Evolutionary conservation across 306 rosid genomes (phyloP), one percentile per base, ranked within the genome.

Genomic region (Vachellia pachyceras): DNA sequence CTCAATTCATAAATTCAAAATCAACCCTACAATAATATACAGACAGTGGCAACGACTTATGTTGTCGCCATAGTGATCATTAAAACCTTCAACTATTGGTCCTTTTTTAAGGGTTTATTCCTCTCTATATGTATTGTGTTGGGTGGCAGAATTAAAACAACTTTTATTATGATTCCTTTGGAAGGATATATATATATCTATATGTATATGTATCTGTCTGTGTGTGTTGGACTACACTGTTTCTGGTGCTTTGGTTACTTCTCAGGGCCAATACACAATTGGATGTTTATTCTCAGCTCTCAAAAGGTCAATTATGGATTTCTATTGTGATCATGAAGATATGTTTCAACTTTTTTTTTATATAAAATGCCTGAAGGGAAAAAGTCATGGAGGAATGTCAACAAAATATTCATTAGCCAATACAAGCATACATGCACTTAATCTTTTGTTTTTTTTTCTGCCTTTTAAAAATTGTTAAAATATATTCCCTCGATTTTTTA

Each of bases 61-160:
- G 7, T 15, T 47, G 42, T 52, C 65, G 29, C 46, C 18, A 3
- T 20, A 50, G 65, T 73, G 66, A 64, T 49, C 76, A 49, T 35
- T 33, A 33, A 68, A 50, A 52, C 61, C 66, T 73, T 50, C 78
- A 33, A 6, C 22, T 15, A 74, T 57, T 39, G 52, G 67, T n/a
- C 23, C 60, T 18, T 52, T 50, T 52, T 18, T n/a, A 0, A 1
- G 17, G 52, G 49, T 15, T 37, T 54, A 36, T 18, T 54, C 36
- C 23, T 36, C 35, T 52, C 12, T n/a, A 7, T 45, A 6, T 7
- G 18, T 36, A 3, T 29, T 46, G 15, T 46, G 17, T 37, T 22
- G 22, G 7, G 44, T n/a, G 67, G 77, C 50, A 7, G 44, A 40
- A 40, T 6, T 29, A 29, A 40, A 40, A 5, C 7, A 40, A 7